These are phyloP conservation scores for Physcomitrellopsis africana DNA, from an alignment of 225 moss, liverwort and hornwort species.

Conservation along the genomic window DNA sequence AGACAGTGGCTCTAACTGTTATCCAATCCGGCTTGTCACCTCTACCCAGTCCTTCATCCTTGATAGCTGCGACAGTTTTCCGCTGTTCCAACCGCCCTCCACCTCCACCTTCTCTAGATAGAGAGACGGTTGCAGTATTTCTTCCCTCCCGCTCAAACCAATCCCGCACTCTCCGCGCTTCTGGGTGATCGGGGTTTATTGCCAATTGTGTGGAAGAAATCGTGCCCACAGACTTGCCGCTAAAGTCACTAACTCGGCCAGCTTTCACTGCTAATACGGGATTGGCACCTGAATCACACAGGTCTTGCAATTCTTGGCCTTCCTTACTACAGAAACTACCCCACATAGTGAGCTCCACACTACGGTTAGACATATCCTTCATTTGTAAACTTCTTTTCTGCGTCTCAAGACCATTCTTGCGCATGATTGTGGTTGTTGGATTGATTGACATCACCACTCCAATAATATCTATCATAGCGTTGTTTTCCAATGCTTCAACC, in stretches of 20 bases:
- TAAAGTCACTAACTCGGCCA: slow-evolving; percentile 88
- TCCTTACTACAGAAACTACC: slow-evolving; percentile 85
- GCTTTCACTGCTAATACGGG: slow-evolving; percentile 77
- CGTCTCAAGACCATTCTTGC: slow-evolving; percentile 90
- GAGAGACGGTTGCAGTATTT: slow-evolving; percentile 57
- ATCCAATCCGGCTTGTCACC: slow-evolving; percentile 99
- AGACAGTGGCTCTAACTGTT: slow-evolving; percentile 76
- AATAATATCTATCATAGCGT: slow-evolving; percentile 77
- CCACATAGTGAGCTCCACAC: slow-evolving; percentile 97
- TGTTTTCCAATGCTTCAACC: slow-evolving; percentile 72
- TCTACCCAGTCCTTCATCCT: slow-evolving; percentile 89
- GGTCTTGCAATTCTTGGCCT: slow-evolving; percentile 74
- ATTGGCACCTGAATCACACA: slow-evolving; percentile 56
- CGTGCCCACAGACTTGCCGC: slow-evolving; percentile 85
- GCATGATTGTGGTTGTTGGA: slow-evolving; percentile 76
- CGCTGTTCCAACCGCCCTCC: slow-evolving; percentile 69
- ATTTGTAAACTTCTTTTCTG: slow-evolving; percentile 80
- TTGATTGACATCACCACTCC: slow-evolving; percentile 82
- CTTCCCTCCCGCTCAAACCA: slow-evolving; percentile 90
- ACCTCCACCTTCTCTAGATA: slow-evolving; percentile 83
- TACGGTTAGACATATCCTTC: slow-evolving; percentile 79
- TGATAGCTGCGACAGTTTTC: slow-evolving; percentile 75
- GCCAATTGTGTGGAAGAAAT: slow-evolving; percentile 72
- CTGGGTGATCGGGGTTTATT: slow-evolving; percentile 77
- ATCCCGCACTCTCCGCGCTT: slow-evolving; percentile 64